Base-by-base conservation (phyloP, 2,329 filamentous ascomycete species). In the Cladorrhinum sp. region DNA sequence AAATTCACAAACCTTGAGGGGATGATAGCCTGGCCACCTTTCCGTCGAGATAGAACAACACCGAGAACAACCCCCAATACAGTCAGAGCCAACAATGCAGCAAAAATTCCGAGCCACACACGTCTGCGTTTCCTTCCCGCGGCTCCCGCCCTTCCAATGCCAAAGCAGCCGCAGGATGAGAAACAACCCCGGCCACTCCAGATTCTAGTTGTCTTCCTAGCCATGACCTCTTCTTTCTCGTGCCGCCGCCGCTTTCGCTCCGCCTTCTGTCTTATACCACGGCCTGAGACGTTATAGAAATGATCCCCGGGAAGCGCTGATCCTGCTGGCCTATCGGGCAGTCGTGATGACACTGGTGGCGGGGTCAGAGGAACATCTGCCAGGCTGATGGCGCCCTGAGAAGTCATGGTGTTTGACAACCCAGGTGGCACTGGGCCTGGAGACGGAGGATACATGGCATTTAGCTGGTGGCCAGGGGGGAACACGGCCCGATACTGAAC, bases 1-100 rank as follows among this genome's bases (percentile, higher is more conserved):
- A 96, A 73, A 70, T 96, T 96, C 59, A 96, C 80, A 89, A 91
- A 97, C 55, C 79, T 78, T 1, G 78, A 79, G n/a, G 75, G 74
- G 8, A 66, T 12, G 64, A 65, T 23, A 69, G 67, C n/a, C 67
- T 73, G 59, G 50, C 55, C 56, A 55, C 55, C 55, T 65, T 76
- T 75, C 64, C 57, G 59, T 2, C 74, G 77, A 57, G 78, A 80
- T 49, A 91, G 74, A 1, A 84, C 79, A 12, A 86, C 80, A 0
- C 81, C 82, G 10, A 92, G 76, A 1, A 84, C 77, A 22, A 88
- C 73, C 16, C 81, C 78, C 10, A 90, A 69, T 22, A 85, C 77
- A 23, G 89, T 78, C 55, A 87, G 72, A 3, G 78, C 70, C 1
- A 89, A 67, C 45, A 88, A 71, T 13, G 77, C 76, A 12, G 77